Conservation (phyloP, 2,329 filamentous ascomycete species). For the Aspergillus oerlinghausenensis region DNA sequence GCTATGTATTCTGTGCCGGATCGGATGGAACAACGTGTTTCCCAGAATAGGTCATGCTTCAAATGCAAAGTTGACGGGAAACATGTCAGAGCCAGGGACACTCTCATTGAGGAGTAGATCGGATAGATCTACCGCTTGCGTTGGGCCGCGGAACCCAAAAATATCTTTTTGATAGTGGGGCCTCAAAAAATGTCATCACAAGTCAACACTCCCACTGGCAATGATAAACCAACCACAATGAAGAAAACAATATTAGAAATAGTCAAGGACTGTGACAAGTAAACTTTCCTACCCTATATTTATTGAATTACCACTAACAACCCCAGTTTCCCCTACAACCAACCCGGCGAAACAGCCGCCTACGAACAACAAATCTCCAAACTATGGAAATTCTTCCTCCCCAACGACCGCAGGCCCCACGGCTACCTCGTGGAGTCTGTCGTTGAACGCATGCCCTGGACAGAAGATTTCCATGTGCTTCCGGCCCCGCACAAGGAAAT, state of each 20-base stretch:
- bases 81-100: too few relatives aligned
- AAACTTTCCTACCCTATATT: neutral
- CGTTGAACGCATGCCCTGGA: slow-evolving; percentile 9
- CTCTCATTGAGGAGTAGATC: neutral
- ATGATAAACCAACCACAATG: neutral
- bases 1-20: too few relatives aligned
- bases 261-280: slow-evolving; percentile 6
- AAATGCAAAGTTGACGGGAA: neutral
- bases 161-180: neutral
- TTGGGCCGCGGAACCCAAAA: neutral
- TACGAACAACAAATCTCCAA: neutral
- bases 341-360: slow-evolving; percentile 2
- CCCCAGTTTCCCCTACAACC: slow-evolving; percentile 5
- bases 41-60: neutral
- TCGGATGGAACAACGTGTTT: neutral
- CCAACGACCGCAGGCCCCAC: slow-evolving; percentile 6
- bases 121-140: neutral
- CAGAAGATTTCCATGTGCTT: slow-evolving; percentile 3
- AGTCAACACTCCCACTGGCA: neutral
- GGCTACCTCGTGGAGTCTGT: slow-evolving; percentile 3
- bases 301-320: neutral
- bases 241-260: neutral
- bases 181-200: neutral
- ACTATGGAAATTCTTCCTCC: slow-evolving; percentile 9
- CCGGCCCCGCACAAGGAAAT: neutral